Evolutionary conservation across 371 early-diverging fungal species (phyloP), one percentile per base, ranked within the genome.

Genomic region (Actinomucor elegans): DNA sequence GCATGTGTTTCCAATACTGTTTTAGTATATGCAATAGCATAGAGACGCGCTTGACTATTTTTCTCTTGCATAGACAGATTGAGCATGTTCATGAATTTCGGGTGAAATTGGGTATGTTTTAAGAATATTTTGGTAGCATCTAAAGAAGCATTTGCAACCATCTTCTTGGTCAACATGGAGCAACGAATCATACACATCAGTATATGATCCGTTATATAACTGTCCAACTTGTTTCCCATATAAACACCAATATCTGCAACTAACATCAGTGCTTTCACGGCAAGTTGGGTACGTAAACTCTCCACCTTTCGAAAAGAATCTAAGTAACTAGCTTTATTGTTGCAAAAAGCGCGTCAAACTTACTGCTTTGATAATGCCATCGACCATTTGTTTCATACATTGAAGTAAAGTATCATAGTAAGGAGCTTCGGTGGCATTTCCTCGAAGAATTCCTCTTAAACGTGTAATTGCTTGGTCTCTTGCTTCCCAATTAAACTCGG

Each of bases 301-400:
- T 77, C 73, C 4, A 69, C 64, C 77, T 77, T 52, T n/a, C 17
- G 34, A 29, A 32, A 42, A 14, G n/a, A n/a, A n/a, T n/a, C n/a
- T n/a, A n/a, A n/a, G 15, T 7, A 23, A 14, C 14, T 11, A 24
- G 41, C 1, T 40, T 40, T 10, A 20, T 18, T 2, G 36, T 3
- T 4, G 7, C 4, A 37, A 33, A 24, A 23, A 32, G 23, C 42
- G 32, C 24, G 34, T 21, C 2, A 43, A 0, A 59, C 63, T 67
- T 61, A 77, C 77, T 14, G 69, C 72, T 45, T 77, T 77, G 8
- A 71, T 43, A 32, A 77, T 71, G 50, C 74, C 74, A 54, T 77
- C 77, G 21, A 73, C 66, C 72, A 71, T 60, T 38, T 61, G 69
- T 18, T 59, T 67, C 35, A 77, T 59, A 33, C 60, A 61, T 5